A percentile compares a stretch with the other conserved stretches of the same genome.
Conservation (phyloP, 768 basidiomycete genomes). For the Kwoniella sp. region DNA sequence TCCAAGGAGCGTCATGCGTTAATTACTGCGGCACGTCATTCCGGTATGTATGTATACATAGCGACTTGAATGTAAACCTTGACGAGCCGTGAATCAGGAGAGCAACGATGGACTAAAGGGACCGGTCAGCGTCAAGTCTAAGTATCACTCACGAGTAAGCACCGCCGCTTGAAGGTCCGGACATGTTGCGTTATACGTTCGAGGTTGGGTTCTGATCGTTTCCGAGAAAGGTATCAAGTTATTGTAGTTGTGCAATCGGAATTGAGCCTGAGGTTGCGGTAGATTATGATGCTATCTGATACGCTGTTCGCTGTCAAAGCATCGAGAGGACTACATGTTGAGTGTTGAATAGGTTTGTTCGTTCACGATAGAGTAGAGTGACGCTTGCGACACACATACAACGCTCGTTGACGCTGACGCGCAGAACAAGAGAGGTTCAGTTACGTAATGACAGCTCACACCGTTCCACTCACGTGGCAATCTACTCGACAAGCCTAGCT, state of each 20-base stretch:
- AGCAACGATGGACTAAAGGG: too few relatives aligned
- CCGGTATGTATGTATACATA: too few relatives aligned
- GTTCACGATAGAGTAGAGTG: neutral
- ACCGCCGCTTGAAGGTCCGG: constrained; percentile 24
- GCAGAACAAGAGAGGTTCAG: neutral
- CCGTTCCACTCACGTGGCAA: too few relatives aligned
- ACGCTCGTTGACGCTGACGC: neutral
- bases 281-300: too few relatives aligned
- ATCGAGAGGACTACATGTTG: too few relatives aligned
- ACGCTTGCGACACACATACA: constrained; percentile 1
- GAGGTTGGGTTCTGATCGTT: neutral
- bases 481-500: too few relatives aligned
- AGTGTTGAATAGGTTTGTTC: neutral
- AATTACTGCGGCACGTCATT: too few relatives aligned
- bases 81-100: too few relatives aligned
- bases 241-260: neutral
- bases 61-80: too few relatives aligned
- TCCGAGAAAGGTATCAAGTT: neutral
- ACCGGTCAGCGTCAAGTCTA: neutral
- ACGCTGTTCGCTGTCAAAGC: too few relatives aligned
- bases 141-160: constrained; percentile 33
- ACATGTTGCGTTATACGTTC: constrained; percentile 14
- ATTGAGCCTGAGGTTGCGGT: too few relatives aligned
- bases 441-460: constrained; percentile 4
- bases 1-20: too few relatives aligned